phyloP scores from a whole-genome alignment of 306 rosid species.

The Begonia fuchsioides region DNA sequence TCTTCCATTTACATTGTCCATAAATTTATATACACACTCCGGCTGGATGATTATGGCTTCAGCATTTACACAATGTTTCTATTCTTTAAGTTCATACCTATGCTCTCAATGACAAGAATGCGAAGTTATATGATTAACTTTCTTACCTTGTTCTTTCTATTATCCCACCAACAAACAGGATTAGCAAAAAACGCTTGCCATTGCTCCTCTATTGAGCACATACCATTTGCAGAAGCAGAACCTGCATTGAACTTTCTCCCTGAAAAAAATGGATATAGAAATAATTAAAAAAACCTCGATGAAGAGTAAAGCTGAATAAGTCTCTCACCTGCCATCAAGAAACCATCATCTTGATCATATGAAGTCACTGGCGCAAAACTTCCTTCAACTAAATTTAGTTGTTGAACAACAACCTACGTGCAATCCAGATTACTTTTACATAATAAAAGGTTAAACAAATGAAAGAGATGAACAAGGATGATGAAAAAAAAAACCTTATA shows the following conservation, averaged over 20 bases:
- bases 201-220: slow-evolving; percentile 44
- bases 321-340: slow-evolving; percentile 32
- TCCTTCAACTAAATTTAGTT: slow-evolving; percentile 71
- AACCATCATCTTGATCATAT: slow-evolving; percentile 35
- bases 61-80: too few relatives aligned
- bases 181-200: slow-evolving; percentile 67
- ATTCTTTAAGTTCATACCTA: too few relatives aligned
- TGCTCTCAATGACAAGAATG: too few relatives aligned
- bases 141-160: slow-evolving; percentile 43
- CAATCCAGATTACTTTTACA: slow-evolving; percentile 8
- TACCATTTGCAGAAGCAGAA: slow-evolving; percentile 23
- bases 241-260: slow-evolving; percentile 30
- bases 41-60: too few relatives aligned
- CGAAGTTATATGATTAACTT: neutral
- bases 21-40: too few relatives aligned
- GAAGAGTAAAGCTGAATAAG: slow-evolving; percentile 1
- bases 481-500: slow-evolving; percentile 46
- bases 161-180: slow-evolving; percentile 59
- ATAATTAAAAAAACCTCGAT: too few relatives aligned
- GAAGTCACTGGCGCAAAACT: slow-evolving; percentile 17
- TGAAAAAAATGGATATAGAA: slow-evolving; percentile 9
- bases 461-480: neutral
- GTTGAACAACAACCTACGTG: slow-evolving; percentile 62
- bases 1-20: too few relatives aligned
- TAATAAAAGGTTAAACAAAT: neutral